phyloP scores from a whole-genome alignment of 2,329 filamentous ascomycete species.

The Acephala macrosclerotiorum region DNA sequence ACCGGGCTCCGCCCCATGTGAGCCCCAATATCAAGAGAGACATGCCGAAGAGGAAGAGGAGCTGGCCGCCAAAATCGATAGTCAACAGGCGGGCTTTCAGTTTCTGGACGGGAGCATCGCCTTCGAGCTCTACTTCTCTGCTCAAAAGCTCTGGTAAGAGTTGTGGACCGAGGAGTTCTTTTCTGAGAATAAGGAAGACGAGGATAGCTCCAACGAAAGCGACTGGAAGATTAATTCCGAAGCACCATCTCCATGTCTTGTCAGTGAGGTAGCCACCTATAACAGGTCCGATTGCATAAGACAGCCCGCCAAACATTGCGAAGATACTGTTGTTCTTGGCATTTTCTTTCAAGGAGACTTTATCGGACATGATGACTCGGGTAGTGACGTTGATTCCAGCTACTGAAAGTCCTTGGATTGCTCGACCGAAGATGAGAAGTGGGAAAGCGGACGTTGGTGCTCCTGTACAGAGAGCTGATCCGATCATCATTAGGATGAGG shows the following conservation, averaged over 20 bases:
- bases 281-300: constrained; percentile 58
- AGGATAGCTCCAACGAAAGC: constrained; percentile 57
- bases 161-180: constrained; percentile 61
- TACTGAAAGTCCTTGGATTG: constrained; percentile 66
- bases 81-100: constrained; percentile 53
- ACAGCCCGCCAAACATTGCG: constrained; percentile 63
- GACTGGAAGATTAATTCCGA: constrained; percentile 67
- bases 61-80: constrained; percentile 62
- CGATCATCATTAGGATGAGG: constrained; percentile 63
- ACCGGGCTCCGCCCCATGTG: constrained; percentile 52
- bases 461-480: constrained; percentile 67
- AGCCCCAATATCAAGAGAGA: constrained; percentile 53
- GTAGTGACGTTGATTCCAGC: constrained; percentile 67
- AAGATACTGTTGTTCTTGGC: constrained; percentile 69
- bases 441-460: constrained; percentile 60
- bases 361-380: constrained; percentile 69
- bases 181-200: constrained; percentile 62
- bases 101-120: neutral
- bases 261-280: constrained; percentile 61
- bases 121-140: constrained; percentile 47
- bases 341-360: constrained; percentile 66
- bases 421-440: constrained; percentile 67
- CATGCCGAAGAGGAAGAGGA: constrained; percentile 54
- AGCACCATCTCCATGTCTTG: constrained; percentile 70
- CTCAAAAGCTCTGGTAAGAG: constrained; percentile 43